A percentile compares a stretch with the other conserved stretches of the same genome.
Evolutionary conservation across 2,329 filamentous ascomycete species (phyloP).

Genomic region (Aspergillus vadensis): DNA sequence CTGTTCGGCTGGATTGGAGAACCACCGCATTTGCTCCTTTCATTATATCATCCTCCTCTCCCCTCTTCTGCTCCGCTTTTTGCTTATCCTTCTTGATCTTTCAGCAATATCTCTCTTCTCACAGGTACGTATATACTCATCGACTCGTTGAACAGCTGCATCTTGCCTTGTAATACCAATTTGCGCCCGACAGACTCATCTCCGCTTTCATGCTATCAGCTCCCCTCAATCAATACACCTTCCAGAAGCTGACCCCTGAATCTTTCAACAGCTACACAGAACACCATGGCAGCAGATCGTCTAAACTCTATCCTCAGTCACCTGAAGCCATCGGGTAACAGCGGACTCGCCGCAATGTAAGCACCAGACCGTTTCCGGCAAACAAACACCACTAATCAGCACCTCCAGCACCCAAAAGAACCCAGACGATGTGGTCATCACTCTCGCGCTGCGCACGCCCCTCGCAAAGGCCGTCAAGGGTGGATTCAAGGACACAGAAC

Average conservation of each 20-base stretch:
- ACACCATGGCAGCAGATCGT: slow-evolving; percentile 76
- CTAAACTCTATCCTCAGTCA: slow-evolving; percentile 87
- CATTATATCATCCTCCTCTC: slow-evolving; percentile 3
- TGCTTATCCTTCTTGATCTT: background rate
- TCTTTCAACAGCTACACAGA: background rate
- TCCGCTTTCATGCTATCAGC: background rate
- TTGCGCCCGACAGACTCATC: background rate
- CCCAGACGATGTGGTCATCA: slow-evolving; percentile 95
- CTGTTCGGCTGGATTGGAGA: slow-evolving; percentile 12
- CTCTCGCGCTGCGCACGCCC: slow-evolving; percentile 84
- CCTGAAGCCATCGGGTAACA: slow-evolving; percentile 68
- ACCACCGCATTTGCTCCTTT: background rate
- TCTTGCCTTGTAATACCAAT: background rate
- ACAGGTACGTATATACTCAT: background rate
- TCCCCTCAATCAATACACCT: background rate
- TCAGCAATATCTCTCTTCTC: background rate
- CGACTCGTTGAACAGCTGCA: background rate
- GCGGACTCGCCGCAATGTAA: slow-evolving; percentile 76
- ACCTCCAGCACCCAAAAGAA: slow-evolving; percentile 79
- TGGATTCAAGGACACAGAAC: slow-evolving; percentile 88
- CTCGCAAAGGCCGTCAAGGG: slow-evolving; percentile 88
- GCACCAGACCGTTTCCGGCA: slow-evolving; percentile 32
- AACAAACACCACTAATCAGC: slow-evolving; percentile 17
- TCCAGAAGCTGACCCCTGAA: background rate
- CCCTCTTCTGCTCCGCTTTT: background rate